A percentile compares a stretch with the other conserved stretches of the same genome.
Evolutionary conservation across 768 basidiomycete species (phyloP).

Genomic region (Calocybe gangraenosa): DNA sequence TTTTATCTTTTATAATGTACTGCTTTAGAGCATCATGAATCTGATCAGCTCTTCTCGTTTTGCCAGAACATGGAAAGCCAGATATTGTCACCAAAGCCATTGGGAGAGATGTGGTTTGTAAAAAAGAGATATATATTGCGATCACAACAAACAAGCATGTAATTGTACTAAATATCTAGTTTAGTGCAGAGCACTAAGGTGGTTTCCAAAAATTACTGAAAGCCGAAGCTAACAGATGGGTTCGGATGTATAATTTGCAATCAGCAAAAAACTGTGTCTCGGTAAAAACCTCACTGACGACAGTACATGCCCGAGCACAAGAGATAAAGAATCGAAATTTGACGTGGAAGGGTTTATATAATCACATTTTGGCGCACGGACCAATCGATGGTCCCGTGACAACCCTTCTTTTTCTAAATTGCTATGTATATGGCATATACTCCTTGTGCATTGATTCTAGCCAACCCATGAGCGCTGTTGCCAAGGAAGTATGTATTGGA

Average conservation of each 20-base stretch:
- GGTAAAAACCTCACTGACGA: slow-evolving; percentile 95
- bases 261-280: slow-evolving; percentile 95
- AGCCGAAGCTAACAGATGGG: slow-evolving; percentile 86
- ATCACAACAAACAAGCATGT: too few species aligned
- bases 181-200: slow-evolving; percentile 14
- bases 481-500: too few species aligned
- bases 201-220: slow-evolving; percentile 88
- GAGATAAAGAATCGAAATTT: slow-evolving; percentile 46
- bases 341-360: slow-evolving; percentile 35
- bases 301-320: slow-evolving; percentile 96
- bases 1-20: slow-evolving; percentile 42
- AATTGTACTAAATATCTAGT: not conserved
- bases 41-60: slow-evolving; percentile 67
- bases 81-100: slow-evolving; percentile 95
- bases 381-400: slow-evolving; percentile 29
- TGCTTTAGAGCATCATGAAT: slow-evolving; percentile 54
- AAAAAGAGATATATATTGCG: slow-evolving; percentile 3
- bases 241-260: slow-evolving; percentile 98
- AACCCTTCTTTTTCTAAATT: too few species aligned
- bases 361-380: slow-evolving; percentile 42
- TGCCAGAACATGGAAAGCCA: slow-evolving; percentile 87
- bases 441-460: too few species aligned
- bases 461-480: too few species aligned
- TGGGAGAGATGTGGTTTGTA: not conserved
- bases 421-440: too few species aligned